phyloP scores from a whole-genome alignment of 2,329 filamentous ascomycete species.

The Basipetospora chlamydospora region DNA sequence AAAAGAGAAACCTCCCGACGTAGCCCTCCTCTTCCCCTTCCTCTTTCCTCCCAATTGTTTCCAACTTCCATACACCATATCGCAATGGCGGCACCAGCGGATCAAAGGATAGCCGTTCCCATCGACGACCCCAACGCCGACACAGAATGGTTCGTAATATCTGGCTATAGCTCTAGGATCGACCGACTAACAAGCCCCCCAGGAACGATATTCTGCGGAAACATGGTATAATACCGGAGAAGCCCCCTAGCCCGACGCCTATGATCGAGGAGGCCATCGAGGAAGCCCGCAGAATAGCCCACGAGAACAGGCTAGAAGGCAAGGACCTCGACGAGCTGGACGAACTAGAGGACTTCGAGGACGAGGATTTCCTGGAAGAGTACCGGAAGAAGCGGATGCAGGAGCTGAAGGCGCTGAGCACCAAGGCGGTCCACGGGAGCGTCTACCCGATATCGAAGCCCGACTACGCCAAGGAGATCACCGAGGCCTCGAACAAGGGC shows the following conservation, averaged over 20 bases:
- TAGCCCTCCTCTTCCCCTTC: too few relatives aligned
- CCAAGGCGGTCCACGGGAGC: conserved; percentile 69
- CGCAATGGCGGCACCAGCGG: conserved; percentile 47
- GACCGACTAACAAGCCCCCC: conserved; percentile 1
- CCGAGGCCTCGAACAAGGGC: conserved; percentile 64
- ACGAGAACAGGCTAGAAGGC: conserved; percentile 85
- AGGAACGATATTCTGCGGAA: conserved; percentile 98
- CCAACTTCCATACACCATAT: too few relatives aligned
- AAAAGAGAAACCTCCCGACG: too few relatives aligned
- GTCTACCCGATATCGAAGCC: conserved; percentile 93
- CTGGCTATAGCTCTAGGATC: too few relatives aligned
- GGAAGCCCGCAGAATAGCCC: conserved; percentile 67
- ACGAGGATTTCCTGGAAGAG: conserved; percentile 76
- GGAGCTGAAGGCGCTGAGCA: conserved; percentile 61
- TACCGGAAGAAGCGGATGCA: conserved; percentile 80
- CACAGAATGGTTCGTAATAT: conserved; percentile 74
- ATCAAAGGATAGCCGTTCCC: conserved; percentile 60
- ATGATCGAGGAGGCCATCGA: conserved; percentile 89
- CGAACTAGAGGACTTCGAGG: conserved; percentile 88
- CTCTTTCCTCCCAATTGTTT: too few relatives aligned
- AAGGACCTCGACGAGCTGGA: conserved; percentile 91
- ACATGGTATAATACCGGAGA: conserved; percentile 95
- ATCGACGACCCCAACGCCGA: conserved; percentile 93
- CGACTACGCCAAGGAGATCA: conserved; percentile 83
- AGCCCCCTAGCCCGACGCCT: conserved; percentile 85